phyloP scores from a whole-genome alignment of 2,329 filamentous ascomycete genomes.

The Xenosphaeropsis pyriputrescens region DNA sequence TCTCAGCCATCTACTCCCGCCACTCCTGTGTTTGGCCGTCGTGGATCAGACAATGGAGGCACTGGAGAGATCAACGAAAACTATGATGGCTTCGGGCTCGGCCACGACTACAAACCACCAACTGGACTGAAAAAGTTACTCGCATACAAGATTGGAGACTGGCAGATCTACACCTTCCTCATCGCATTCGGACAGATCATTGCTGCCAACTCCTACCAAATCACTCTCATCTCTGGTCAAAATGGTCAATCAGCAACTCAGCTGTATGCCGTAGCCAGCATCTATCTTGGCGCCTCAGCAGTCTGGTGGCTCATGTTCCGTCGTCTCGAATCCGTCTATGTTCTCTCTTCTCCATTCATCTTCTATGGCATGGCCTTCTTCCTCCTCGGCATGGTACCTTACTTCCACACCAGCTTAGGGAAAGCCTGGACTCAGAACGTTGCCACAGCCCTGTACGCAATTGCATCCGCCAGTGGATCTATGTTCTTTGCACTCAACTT shows the following conservation, averaged over 20 bases:
- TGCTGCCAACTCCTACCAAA: constrained; percentile 52
- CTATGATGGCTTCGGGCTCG: constrained; percentile 40
- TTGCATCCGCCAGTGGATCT: constrained; percentile 45
- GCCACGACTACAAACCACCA: constrained; percentile 33
- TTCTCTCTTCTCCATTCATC: constrained; percentile 44
- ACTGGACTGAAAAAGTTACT: constrained; percentile 38
- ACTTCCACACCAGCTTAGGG: constrained; percentile 19
- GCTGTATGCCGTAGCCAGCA: constrained; percentile 43
- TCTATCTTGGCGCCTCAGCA: constrained; percentile 41
- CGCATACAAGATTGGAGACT: constrained; percentile 42
- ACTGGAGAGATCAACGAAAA: constrained; percentile 9
- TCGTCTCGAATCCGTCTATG: constrained; percentile 36
- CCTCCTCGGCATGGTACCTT: constrained; percentile 47
- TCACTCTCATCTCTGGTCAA: constrained; percentile 50
- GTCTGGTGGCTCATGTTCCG: constrained; percentile 51
- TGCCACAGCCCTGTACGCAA: constrained; percentile 45
- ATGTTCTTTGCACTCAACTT: constrained; percentile 56
- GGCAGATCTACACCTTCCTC: constrained; percentile 47
- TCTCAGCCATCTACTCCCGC: constrained; percentile 2
- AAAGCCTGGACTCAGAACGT: constrained; percentile 43
- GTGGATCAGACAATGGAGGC: background rate
- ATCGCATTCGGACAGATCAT: constrained; percentile 46
- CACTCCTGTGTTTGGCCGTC: background rate
- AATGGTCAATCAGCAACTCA: constrained; percentile 41
- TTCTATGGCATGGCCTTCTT: constrained; percentile 50